phyloP scores from a whole-genome alignment of 208 protist genomes.

The Crithidia expoeki region DNA sequence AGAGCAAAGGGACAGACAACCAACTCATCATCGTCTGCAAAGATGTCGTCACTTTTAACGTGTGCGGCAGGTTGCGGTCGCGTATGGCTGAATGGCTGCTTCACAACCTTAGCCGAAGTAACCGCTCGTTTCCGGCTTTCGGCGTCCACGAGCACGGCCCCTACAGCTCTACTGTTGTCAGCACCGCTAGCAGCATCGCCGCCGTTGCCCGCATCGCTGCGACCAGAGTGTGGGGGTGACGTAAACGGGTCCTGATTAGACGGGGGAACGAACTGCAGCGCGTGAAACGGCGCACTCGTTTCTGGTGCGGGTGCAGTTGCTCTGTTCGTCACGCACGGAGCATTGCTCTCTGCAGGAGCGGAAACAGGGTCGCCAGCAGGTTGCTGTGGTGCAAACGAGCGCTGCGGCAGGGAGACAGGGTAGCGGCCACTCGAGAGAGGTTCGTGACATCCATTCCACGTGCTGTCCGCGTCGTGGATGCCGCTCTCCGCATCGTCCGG shows the following conservation, averaged over 20 bases:
- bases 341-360: not conserved
- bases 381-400: not conserved
- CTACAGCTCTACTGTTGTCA: not conserved
- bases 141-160: too few relatives aligned
- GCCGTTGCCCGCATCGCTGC: not conserved
- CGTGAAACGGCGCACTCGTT: constrained; percentile 21
- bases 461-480: not conserved
- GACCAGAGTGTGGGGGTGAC: constrained; percentile 13
- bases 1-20: constrained; percentile 44
- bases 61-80: not conserved
- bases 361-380: not conserved
- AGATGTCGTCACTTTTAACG: not conserved
- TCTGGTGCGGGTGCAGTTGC: not conserved
- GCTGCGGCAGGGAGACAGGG: not conserved
- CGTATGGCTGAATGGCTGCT: too few relatives aligned
- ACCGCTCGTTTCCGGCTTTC: too few relatives aligned
- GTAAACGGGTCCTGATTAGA: not conserved
- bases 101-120: too few relatives aligned
- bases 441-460: not conserved
- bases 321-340: not conserved
- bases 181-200: not conserved
- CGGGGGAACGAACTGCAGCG: constrained; percentile 23
- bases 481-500: not conserved
- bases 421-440: not conserved
- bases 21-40: constrained; percentile 1